These are phyloP conservation scores for Lipomyces starkeyi DNA, from an alignment of 805 yeast genomes.

Conservation along the genomic window DNA sequence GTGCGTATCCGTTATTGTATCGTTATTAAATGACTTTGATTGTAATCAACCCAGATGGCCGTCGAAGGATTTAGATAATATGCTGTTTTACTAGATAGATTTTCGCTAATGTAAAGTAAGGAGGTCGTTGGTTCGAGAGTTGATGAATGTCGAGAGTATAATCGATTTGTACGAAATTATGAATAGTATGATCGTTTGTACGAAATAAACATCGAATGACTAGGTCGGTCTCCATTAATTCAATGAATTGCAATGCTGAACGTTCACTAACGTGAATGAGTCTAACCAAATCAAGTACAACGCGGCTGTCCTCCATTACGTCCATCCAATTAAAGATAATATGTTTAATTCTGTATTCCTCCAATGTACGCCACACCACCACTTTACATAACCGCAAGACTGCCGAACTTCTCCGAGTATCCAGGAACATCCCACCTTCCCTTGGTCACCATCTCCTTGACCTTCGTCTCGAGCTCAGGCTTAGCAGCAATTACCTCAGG, in stretches of 20 bases:
- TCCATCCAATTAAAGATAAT: not conserved
- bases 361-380: slow-evolving; percentile 5
- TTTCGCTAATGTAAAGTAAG: not conserved
- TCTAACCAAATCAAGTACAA: not conserved
- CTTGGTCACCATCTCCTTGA: slow-evolving; percentile 89
- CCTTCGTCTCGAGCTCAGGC: slow-evolving; percentile 98
- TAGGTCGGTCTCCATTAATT: not conserved
- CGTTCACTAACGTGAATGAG: not conserved
- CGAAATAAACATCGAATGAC: not conserved
- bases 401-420: slow-evolving; percentile 98
- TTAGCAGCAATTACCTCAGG: slow-evolving; percentile 94
- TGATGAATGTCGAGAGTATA: not conserved
- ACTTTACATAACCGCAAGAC: slow-evolving; percentile 80
- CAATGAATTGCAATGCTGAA: not conserved
- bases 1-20: not conserved
- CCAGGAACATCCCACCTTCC: slow-evolving; percentile 99
- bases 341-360: not conserved
- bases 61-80: not conserved
- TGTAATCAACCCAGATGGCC: not conserved
- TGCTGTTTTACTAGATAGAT: slow-evolving; percentile 2
- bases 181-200: not conserved
- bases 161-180: not conserved
- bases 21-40: not conserved
- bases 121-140: not conserved
- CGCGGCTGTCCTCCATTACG: not conserved